Evolutionary conservation across 768 basidiomycete genomes (phyloP).

Genomic region (Podaxis mareebaensis): DNA sequence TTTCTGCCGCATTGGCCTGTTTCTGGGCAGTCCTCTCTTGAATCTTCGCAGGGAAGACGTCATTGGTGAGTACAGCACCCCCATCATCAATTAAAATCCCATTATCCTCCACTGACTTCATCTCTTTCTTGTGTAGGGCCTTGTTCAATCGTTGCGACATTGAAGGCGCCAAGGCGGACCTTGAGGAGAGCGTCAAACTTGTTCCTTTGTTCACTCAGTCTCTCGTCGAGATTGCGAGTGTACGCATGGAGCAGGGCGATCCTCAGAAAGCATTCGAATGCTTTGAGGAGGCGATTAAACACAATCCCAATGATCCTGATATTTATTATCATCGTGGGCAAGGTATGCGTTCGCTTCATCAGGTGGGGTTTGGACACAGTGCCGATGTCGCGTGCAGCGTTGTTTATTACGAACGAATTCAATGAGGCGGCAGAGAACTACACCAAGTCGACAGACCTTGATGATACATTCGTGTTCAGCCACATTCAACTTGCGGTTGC

Average conservation of each 20-base stretch:
- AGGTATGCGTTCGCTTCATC: constrained; percentile 45
- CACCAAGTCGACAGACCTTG: constrained; percentile 84
- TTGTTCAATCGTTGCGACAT: constrained; percentile 74
- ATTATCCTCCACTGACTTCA: constrained; percentile 13
- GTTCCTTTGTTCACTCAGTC: constrained; percentile 47
- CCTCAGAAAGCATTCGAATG: constrained; percentile 83
- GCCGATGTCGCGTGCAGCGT: constrained; percentile 47
- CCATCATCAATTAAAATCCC: constrained; percentile 13
- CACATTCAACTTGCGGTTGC: constrained; percentile 98
- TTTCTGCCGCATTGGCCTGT: constrained; percentile 15
- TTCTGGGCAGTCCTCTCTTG: background rate
- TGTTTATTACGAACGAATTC: constrained; percentile 95
- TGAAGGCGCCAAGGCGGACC: constrained; percentile 77
- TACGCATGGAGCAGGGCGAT: constrained; percentile 94
- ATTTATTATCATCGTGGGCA: constrained; percentile 99
- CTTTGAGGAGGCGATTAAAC: constrained; percentile 86
- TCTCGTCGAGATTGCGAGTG: constrained; percentile 94
- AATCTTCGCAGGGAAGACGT: constrained; percentile 8
- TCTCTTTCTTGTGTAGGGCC: constrained; percentile 20
- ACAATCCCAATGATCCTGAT: constrained; percentile 85
- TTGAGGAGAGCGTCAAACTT: constrained; percentile 46
- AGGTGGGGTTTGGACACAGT: background rate
- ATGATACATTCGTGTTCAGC: constrained; percentile 89
- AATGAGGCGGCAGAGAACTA: constrained; percentile 87
- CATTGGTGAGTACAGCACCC: constrained; percentile 16